Percentiles rank a stretch among this genome's conserved stretches.
These are phyloP conservation scores for Prunus yedoensis DNA, from an alignment of 331 rosid species.

Conservation along the genomic window DNA sequence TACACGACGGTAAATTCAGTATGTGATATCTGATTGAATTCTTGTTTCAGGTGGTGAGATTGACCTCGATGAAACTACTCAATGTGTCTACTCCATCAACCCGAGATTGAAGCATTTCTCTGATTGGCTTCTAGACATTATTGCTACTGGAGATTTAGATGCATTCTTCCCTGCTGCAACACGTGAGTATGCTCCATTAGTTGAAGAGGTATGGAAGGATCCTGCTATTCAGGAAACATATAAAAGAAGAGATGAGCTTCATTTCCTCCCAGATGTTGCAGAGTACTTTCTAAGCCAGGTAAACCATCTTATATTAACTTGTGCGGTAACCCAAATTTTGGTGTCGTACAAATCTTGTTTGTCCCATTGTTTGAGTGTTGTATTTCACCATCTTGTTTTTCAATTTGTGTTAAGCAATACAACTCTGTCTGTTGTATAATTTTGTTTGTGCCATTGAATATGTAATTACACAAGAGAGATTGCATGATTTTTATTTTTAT, in stretches of 20 bases:
- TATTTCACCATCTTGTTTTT: background rate
- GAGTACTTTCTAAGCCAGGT: constrained; percentile 95
- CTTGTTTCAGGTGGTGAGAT: constrained; percentile 54
- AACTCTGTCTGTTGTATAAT: background rate
- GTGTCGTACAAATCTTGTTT: background rate
- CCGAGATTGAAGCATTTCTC: constrained; percentile 94
- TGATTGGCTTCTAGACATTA: constrained; percentile 95
- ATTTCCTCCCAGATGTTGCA: constrained; percentile 92
- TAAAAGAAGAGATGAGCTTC: constrained; percentile 87
- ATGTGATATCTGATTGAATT: constrained; percentile 24
- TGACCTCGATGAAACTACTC: constrained; percentile 41
- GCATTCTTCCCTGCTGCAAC: constrained; percentile 99
- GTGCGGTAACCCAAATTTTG: background rate
- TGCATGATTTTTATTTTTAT: too few relatives aligned
- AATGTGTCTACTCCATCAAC: constrained; percentile 81
- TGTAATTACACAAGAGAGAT: background rate
- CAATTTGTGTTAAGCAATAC: background rate
- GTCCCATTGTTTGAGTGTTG: background rate
- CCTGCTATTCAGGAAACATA: constrained; percentile 95
- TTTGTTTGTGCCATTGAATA: background rate
- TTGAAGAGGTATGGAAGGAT: constrained; percentile 97
- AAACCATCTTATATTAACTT: constrained; percentile 4
- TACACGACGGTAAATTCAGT: constrained; percentile 19
- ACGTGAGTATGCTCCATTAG: constrained; percentile 97
- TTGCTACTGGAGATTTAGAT: constrained; percentile 97